Percentiles rank a stretch among this genome's conserved stretches.
phyloP scores from a whole-genome alignment of 1,284 basidiomycete species.

The Papiliotrema nemorosa region DNA sequence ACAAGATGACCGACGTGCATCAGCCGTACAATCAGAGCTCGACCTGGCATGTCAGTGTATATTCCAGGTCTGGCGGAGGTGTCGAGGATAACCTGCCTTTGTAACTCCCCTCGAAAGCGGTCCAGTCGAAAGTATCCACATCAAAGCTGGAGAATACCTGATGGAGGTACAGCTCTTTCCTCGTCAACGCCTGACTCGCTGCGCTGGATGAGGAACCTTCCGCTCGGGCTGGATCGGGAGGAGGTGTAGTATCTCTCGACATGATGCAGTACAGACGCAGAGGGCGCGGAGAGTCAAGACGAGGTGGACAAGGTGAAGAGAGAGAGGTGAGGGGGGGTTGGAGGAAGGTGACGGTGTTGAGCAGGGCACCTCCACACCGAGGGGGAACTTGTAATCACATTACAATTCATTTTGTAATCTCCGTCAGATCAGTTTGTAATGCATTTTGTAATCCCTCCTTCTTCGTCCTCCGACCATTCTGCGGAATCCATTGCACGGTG shows the following conservation, averaged over 20 bases:
- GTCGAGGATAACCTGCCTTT: slow-evolving; percentile 21
- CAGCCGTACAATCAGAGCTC: slow-evolving; percentile 42
- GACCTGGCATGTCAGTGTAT: slow-evolving; percentile 20
- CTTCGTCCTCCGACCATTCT: too few relatives aligned
- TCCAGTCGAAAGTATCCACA: slow-evolving; percentile 27
- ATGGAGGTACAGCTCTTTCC: slow-evolving; percentile 9
- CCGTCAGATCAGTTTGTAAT: too few relatives aligned
- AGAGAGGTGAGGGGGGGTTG: not conserved
- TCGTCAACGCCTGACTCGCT: not conserved
- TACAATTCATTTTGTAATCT: too few relatives aligned
- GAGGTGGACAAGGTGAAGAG: not conserved
- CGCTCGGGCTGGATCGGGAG: not conserved
- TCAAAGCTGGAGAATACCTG: slow-evolving; percentile 5
- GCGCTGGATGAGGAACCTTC: not conserved
- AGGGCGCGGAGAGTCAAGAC: too few relatives aligned
- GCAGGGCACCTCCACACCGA: too few relatives aligned
- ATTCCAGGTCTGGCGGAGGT: not conserved
- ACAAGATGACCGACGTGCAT: slow-evolving; percentile 23
- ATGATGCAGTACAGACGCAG: not conserved
- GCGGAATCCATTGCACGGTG: too few relatives aligned
- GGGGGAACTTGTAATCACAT: too few relatives aligned
- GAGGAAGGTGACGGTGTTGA: not conserved
- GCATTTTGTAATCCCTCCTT: too few relatives aligned
- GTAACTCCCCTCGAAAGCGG: slow-evolving; percentile 32
- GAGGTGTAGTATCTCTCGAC: not conserved